Conservation (phyloP, 2,329 filamentous ascomycete species). For the Fusarium verticillioides region DNA sequence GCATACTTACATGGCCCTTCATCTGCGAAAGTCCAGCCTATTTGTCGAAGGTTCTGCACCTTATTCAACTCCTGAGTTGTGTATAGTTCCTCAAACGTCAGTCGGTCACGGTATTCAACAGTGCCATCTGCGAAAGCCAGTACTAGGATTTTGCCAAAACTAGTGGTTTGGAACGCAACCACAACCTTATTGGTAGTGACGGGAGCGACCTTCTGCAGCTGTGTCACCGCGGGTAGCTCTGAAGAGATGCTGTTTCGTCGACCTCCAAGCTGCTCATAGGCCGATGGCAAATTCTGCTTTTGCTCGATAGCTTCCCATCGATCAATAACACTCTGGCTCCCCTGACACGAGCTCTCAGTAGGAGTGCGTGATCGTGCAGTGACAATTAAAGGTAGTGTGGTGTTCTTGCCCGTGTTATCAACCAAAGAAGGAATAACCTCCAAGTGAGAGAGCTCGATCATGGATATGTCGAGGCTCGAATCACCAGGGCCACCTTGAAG, state of each 20-base stretch:
- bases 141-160: conserved; percentile 77
- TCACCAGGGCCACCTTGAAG: conserved; percentile 59
- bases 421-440: conserved; percentile 76
- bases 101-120: conserved; percentile 81
- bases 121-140: conserved; percentile 83
- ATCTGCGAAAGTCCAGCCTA: conserved; percentile 78
- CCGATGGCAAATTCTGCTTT: conserved; percentile 74
- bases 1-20: conserved; percentile 69
- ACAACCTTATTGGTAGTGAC: conserved; percentile 77
- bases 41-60: conserved; percentile 78
- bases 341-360: conserved; percentile 67
- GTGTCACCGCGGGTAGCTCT: conserved; percentile 48
- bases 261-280: conserved; percentile 78
- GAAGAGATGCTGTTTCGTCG: conserved; percentile 65
- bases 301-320: conserved; percentile 84
- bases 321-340: conserved; percentile 78
- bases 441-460: conserved; percentile 77
- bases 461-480: conserved; percentile 58
- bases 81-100: conserved; percentile 75
- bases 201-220: conserved; percentile 74
- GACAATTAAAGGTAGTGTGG: conserved; percentile 71
- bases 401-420: conserved; percentile 68
- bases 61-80: conserved; percentile 71
- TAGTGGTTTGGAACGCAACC: conserved; percentile 73
- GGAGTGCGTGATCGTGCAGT: conserved; percentile 75